Conservation (phyloP, 108 stramenopile genomes). For the Licmophora abbreviata region DNA sequence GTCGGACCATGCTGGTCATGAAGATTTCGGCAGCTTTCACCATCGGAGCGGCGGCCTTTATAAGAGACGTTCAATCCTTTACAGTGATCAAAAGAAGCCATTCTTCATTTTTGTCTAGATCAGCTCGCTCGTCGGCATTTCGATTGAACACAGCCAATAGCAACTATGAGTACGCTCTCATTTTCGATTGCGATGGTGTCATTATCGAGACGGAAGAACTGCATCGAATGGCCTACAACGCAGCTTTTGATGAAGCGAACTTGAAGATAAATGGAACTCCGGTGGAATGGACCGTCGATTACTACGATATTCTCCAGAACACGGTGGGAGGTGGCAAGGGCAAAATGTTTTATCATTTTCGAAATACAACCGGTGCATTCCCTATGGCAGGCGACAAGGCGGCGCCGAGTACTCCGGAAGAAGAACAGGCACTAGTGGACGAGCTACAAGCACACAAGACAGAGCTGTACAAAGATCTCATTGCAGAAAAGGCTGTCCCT, state of each 20-base stretch:
- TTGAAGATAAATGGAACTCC: conserved; percentile 53
- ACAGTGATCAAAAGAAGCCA: no score
- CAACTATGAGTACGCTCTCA: conserved; percentile 39
- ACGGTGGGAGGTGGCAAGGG: conserved; percentile 87
- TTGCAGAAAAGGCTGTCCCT: conserved; percentile 60
- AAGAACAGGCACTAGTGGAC: conserved; percentile 65
- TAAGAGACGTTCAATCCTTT: no score
- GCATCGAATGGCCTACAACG: conserved; percentile 86
- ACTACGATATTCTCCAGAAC: conserved; percentile 85
- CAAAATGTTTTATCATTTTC: conserved; percentile 85
- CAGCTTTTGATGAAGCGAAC: conserved; percentile 61
- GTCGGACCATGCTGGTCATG: no score
- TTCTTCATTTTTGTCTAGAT: no score
- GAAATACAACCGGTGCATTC: conserved; percentile 45
- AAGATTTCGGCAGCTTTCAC: no score
- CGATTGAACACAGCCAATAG: conserved; percentile 1
- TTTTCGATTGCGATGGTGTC: conserved; percentile 93
- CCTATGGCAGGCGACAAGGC: conserved; percentile 37
- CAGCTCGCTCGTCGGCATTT: no score
- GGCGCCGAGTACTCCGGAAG: conserved; percentile 46
- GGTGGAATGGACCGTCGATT: conserved; percentile 79
- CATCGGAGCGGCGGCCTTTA: no score
- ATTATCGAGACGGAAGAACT: conserved; percentile 90
- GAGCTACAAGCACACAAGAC: conserved; percentile 79
- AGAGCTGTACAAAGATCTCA: conserved; percentile 63